phyloP scores from a whole-genome alignment of 2,329 filamentous ascomycete genomes.

The Onygena corvina region DNA sequence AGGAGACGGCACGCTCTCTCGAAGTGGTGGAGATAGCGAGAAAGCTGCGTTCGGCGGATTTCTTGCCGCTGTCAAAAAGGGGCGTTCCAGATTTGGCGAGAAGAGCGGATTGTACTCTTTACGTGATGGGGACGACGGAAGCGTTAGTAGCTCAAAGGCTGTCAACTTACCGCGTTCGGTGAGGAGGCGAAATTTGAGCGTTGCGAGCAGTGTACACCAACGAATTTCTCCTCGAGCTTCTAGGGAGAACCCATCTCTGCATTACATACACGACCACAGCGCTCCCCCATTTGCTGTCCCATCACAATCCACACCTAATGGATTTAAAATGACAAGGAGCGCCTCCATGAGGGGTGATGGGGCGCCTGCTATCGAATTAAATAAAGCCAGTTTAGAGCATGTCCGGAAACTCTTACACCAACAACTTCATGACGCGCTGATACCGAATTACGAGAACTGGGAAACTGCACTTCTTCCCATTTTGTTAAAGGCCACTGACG shows the following conservation, averaged over 20 bases:
- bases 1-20: conserved; percentile 50
- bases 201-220: conserved; percentile 61
- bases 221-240: conserved; percentile 58
- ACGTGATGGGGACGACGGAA: conserved; percentile 52
- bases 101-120: conserved; percentile 60
- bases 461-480: conserved; percentile 84
- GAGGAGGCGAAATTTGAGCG: conserved; percentile 70
- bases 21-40: conserved; percentile 59
- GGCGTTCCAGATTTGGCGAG: conserved; percentile 59
- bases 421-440: conserved; percentile 61
- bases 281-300: conserved; percentile 37
- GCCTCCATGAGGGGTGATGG: conserved; percentile 67
- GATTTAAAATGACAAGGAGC: conserved; percentile 55
- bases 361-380: conserved; percentile 68
- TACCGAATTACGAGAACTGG: conserved; percentile 67
- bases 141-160: conserved; percentile 49
- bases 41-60: conserved; percentile 60
- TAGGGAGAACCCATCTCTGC: conserved; percentile 41
- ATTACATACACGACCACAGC: conserved; percentile 24
- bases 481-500: conserved; percentile 77
- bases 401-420: conserved; percentile 76
- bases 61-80: conserved; percentile 60
- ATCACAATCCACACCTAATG: conserved; percentile 27
- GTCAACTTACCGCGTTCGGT: conserved; percentile 51
- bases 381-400: conserved; percentile 75